Base-by-base conservation (phyloP, 2,329 filamentous ascomycete genomes). In the Talaromyces amestolkiae region DNA sequence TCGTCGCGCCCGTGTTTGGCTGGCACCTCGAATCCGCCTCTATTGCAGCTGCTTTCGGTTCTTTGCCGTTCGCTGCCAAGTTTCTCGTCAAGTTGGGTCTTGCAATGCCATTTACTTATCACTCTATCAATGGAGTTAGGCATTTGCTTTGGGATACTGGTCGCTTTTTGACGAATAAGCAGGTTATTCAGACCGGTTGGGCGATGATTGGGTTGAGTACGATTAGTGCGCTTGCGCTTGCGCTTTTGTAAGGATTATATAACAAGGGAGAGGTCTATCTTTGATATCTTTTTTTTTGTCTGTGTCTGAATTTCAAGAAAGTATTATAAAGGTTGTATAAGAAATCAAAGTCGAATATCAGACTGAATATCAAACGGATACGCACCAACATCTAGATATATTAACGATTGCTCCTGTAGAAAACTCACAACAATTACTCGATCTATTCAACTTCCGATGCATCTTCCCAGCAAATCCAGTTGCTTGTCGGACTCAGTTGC, bases 1-100 rank as follows among this genome's bases (percentile, higher is more conserved):
- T 97, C 68, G 86, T 86, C 69, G 89, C 92, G 0, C 93, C 93
- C 5, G 80, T 90, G 51, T 79, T 92, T 63, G 93, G 89, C 69
- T 89, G 86, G 85, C 87, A 91, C 74, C 77, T 91, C 61, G 88
- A 90, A 76, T 86, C 83, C 33, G 85, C 85, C 24, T 85, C 82
- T 24, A 77, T 91, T 72, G 88, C 87, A 8, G 87, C 87, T 39
- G 82, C 85, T 27, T 88, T 91, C 74, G 89, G 83, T 7, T 81
- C 84, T 51, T 85, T 87, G 77, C 87, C 88, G 1, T 67, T 86
- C 10, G 78, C 81, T 17, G 81, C 82, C 33, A 89, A 91, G 81
- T 72, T 89, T 24, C 70, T 76, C 19, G 73, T 87, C 24, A 92
- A 91, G 81, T 77, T 83, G 49, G 73, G 80, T 37, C 71, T 89